Conservation (phyloP, 371 early-diverging fungal genomes). For the Mucor ambiguus region DNA sequence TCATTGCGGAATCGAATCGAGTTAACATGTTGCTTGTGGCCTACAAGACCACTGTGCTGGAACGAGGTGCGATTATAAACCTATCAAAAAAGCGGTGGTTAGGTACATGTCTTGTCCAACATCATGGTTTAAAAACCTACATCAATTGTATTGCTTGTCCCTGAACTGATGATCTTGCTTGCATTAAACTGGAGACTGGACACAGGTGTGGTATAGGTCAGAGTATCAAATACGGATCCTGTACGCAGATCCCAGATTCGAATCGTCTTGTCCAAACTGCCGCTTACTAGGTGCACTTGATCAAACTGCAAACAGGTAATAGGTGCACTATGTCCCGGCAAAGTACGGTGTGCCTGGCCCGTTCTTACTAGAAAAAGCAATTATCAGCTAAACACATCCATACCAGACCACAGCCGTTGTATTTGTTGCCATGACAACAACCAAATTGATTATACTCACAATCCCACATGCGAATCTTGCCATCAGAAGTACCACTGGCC, state of each 20-base stretch:
- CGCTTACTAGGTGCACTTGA: slow-evolving; percentile 76
- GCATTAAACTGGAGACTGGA: slow-evolving; percentile 63
- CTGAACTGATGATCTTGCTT: slow-evolving; percentile 55
- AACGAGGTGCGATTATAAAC: slow-evolving; percentile 65
- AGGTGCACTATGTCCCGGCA: slow-evolving; percentile 72
- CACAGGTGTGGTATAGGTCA: slow-evolving; percentile 59
- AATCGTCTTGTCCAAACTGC: slow-evolving; percentile 78
- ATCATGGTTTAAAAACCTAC: slow-evolving; percentile 29
- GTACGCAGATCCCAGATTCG: slow-evolving; percentile 87
- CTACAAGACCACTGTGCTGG: slow-evolving; percentile 55
- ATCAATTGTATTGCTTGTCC: slow-evolving; percentile 50
- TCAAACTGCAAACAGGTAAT: slow-evolving; percentile 82
- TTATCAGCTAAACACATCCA: slow-evolving; percentile 65
- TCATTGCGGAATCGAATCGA: slow-evolving; percentile 54
- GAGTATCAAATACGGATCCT: slow-evolving; percentile 65
- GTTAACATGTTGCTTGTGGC: slow-evolving; percentile 52
- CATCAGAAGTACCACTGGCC: slow-evolving; percentile 86
- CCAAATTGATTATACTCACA: slow-evolving; percentile 41
- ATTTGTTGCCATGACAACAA: slow-evolving; percentile 1
- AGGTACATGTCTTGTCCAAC: not conserved
- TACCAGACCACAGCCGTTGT: not conserved
- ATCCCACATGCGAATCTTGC: slow-evolving; percentile 89
- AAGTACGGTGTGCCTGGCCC: slow-evolving; percentile 76
- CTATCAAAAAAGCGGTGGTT: slow-evolving; percentile 24
- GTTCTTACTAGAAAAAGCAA: slow-evolving; percentile 60